phyloP scores from a whole-genome alignment of 139 green algal species.

The Diplosphaera chodatii region DNA sequence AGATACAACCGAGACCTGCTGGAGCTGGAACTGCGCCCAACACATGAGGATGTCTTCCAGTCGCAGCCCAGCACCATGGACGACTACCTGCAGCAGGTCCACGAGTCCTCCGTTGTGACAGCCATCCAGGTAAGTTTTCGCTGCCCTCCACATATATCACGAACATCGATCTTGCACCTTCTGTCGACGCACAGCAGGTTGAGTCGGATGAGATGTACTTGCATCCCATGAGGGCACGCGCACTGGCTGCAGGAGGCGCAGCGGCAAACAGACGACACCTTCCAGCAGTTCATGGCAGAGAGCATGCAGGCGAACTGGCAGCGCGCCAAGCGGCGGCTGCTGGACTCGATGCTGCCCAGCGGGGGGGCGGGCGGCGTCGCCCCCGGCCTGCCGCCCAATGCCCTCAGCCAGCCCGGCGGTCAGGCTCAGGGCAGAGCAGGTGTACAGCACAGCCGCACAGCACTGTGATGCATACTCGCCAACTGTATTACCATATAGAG shows the following conservation, averaged over 20 bases:
- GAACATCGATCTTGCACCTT: too few relatives aligned
- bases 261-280: conserved; percentile 52
- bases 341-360: conserved; percentile 52
- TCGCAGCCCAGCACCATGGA: conserved; percentile 62
- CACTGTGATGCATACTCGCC: too few relatives aligned
- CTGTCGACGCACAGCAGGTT: too few relatives aligned
- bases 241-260: conserved; percentile 73
- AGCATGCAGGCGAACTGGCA: conserved; percentile 61
- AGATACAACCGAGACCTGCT: conserved; percentile 59
- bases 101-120: conserved; percentile 57
- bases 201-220: too few relatives aligned
- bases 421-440: background rate
- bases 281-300: conserved; percentile 73
- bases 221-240: too few relatives aligned
- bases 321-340: conserved; percentile 62
- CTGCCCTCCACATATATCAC: too few relatives aligned
- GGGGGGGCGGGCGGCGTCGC: background rate
- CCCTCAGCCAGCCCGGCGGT: conserved; percentile 3
- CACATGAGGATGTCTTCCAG: conserved; percentile 75
- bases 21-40: conserved; percentile 64
- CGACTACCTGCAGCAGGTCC: conserved; percentile 81
- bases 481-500: too few relatives aligned
- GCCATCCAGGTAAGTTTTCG: conserved; percentile 51
- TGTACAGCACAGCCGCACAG: too few relatives aligned
- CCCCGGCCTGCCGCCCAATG: background rate